Conservation (phyloP, 768 basidiomycete genomes). For the Termitomyces heimii region DNA sequence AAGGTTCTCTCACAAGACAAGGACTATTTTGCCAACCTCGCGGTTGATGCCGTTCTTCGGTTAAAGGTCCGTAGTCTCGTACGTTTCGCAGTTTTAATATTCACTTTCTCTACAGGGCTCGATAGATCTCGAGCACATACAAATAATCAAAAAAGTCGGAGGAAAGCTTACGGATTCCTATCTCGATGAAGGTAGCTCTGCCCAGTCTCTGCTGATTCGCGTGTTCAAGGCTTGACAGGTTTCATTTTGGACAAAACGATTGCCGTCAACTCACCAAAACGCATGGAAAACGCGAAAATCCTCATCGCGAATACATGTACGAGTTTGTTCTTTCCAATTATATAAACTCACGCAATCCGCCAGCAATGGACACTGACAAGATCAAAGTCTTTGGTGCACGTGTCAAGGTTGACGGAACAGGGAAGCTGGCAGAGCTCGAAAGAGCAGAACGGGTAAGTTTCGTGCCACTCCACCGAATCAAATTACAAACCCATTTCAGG, state of each 20-base stretch:
- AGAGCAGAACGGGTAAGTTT: constrained; percentile 78
- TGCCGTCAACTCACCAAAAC: constrained; percentile 90
- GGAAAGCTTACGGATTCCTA: constrained; percentile 98
- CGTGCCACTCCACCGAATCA: neutral
- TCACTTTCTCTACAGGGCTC: constrained; percentile 62
- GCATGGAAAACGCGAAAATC: constrained; percentile 92
- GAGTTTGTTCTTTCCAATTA: constrained; percentile 18
- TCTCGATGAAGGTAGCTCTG: constrained; percentile 79
- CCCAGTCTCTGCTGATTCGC: neutral
- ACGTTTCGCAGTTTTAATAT: neutral
- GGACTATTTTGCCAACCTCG: constrained; percentile 95
- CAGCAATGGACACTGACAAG: constrained; percentile 99
- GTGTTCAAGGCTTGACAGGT: constrained; percentile 37
- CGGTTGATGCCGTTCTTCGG: constrained; percentile 93
- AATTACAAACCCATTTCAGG: constrained; percentile 38
- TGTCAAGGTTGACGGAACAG: constrained; percentile 92
- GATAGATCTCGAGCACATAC: constrained; percentile 95
- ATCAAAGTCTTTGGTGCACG: constrained; percentile 99
- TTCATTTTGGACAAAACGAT: constrained; percentile 98
- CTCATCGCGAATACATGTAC: constrained; percentile 96
- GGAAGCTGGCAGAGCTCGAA: constrained; percentile 97
- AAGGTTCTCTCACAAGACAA: constrained; percentile 98
- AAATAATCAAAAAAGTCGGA: constrained; percentile 99
- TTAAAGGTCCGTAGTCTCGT: constrained; percentile 54
- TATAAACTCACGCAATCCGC: constrained; percentile 20